Evolutionary conservation across 2,329 filamentous ascomycete species (phyloP).

Genomic region (Amphichorda felina): DNA sequence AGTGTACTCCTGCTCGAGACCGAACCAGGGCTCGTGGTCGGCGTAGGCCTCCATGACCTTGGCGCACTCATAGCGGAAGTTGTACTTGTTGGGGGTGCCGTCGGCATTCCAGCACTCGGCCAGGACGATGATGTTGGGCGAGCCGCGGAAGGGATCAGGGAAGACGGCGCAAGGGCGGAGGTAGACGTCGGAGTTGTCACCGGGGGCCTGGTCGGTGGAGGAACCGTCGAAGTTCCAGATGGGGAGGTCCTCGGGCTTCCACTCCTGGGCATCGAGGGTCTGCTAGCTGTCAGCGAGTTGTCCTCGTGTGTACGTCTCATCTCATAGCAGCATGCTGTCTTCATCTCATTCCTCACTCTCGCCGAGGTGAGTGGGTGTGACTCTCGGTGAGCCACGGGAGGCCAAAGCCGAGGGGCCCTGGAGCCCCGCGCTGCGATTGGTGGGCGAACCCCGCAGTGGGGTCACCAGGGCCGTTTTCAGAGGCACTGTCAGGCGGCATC

Average conservation of each 20-base stretch:
- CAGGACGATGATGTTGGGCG: constrained; percentile 88
- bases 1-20: constrained; percentile 94
- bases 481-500: no score
- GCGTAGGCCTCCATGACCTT: constrained; percentile 84
- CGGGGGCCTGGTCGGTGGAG: constrained; percentile 82
- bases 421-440: no score
- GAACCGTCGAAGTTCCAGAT: constrained; percentile 59
- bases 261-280: constrained; percentile 38
- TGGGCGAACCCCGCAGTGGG: no score
- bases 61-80: constrained; percentile 85
- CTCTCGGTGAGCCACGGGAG: no score
- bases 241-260: constrained; percentile 39
- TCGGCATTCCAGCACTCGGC: constrained; percentile 91
- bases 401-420: no score
- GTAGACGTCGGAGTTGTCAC: constrained; percentile 96
- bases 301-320: not conserved
- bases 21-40: constrained; percentile 86
- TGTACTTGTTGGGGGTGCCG: constrained; percentile 95
- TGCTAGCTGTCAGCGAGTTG: constrained; percentile 11
- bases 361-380: no score
- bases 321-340: no score
- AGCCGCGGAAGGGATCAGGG: constrained; percentile 82
- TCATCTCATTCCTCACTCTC: no score
- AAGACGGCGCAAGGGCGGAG: constrained; percentile 81
- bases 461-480: no score